A percentile compares a stretch with the other conserved stretches of the same genome.
Evolutionary conservation across 192 early-diverging fungal genomes (phyloP).

Genomic region (Jimgerdemannia lactiflua): DNA sequence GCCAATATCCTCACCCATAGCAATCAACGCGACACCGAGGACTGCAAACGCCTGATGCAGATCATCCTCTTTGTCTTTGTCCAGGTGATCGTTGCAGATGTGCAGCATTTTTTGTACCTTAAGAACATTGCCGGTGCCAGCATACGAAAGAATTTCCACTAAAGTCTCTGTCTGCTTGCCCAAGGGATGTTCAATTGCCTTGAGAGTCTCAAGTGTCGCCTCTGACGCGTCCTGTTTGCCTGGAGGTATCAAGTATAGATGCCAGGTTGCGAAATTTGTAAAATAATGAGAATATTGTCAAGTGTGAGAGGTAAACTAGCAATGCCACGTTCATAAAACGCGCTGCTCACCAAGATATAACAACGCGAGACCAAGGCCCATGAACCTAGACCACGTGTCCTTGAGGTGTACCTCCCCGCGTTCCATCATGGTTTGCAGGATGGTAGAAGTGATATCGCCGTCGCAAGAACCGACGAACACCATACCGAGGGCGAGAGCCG

Average conservation of each 20-base stretch:
- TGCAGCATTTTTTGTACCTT: constrained; percentile 97
- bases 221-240: constrained; percentile 89
- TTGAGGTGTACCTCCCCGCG: constrained; percentile 82
- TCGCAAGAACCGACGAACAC: constrained; percentile 90
- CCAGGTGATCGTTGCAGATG: constrained; percentile 92
- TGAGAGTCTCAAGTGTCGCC: constrained; percentile 89
- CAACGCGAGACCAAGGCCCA: constrained; percentile 90
- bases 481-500: constrained; percentile 87
- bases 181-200: constrained; percentile 92
- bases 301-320: background rate
- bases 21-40: constrained; percentile 91
- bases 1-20: constrained; percentile 97
- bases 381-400: constrained; percentile 86
- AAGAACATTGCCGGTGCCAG: constrained; percentile 95
- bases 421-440: constrained; percentile 95
- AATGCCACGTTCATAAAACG: background rate
- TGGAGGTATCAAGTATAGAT: background rate
- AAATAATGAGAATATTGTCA: background rate
- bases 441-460: constrained; percentile 87
- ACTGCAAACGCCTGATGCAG: constrained; percentile 93
- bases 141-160: constrained; percentile 88
- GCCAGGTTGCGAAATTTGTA: background rate
- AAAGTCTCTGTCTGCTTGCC: constrained; percentile 86
- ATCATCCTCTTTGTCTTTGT: constrained; percentile 80
- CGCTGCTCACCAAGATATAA: constrained; percentile 71